Conservation (phyloP, 257 asterid genomes). For the Lycium barbarum region DNA sequence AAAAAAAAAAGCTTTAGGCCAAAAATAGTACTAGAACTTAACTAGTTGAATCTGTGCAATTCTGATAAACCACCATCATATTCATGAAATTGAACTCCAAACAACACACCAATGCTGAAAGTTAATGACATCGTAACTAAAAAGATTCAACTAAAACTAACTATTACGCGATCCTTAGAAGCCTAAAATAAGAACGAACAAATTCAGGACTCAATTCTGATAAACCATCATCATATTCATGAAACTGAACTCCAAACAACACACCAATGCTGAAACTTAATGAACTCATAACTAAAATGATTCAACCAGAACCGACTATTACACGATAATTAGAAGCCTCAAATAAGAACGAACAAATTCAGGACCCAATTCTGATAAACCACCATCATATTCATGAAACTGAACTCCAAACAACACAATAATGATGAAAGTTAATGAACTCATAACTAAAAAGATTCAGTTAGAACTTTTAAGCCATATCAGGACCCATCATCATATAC, state of each 20-base stretch:
- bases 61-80: no score
- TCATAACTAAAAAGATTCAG: background rate
- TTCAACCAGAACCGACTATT: background rate
- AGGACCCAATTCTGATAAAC: background rate
- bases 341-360: background rate
- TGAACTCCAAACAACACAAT: constrained; percentile 17
- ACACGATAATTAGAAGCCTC: background rate
- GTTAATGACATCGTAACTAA: background rate
- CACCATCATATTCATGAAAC: background rate
- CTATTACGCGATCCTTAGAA: background rate
- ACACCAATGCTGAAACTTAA: background rate
- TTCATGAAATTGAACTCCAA: background rate
- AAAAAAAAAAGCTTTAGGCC: background rate
- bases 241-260: constrained; percentile 10
- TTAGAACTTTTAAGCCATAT: background rate
- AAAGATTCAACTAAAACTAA: background rate
- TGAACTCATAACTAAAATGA: background rate
- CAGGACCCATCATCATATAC: constrained; percentile 1
- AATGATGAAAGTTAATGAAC: background rate
- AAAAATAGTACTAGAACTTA: background rate
- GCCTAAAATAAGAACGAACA: background rate
- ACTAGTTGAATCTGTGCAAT: background rate
- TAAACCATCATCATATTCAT: background rate
- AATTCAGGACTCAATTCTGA: background rate
- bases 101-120: background rate